Base-by-base conservation (phyloP, 2,329 filamentous ascomycete genomes). In the Pseudocercospora vitis region DNA sequence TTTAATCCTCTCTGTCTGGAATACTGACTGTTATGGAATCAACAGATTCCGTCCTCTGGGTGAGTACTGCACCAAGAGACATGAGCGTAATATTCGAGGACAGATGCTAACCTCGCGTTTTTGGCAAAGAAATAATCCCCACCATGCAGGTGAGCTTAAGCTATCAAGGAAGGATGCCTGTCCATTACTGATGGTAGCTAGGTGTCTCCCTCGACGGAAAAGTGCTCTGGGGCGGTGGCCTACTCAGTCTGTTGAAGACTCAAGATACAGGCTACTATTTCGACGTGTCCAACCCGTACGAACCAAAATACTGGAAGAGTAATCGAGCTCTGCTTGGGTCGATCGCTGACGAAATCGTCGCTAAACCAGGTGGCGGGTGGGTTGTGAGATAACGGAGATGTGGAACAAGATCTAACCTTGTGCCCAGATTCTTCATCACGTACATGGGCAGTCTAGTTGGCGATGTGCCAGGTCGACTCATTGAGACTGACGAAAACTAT, bases 241-340 rank as follows among this genome's bases (percentile, higher is more conserved):
- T 61, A 7, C 50, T 62, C 12, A 56, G 55, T 19, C 50, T 62
- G 5, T 44, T 59, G 24, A 55, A 29, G 29, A 50, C n/a, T 21
- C 45, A 83, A 70, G 81, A 85, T 62, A 84, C 81, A 1, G 81
- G 78, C 0, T 85, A 76, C 67, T 85, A 84, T 73, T 85, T 84
- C 58, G 81, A 86, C 57, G 76, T 77, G 12, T 75, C 73, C 23
- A 73, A 84, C 63, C 81, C 81, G 0, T 85, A 85, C 65, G 73
- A 76, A 11, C 82, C 82, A 21, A 76, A 33, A 24, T 52, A 33
- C 28, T 35, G 74, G 60, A 82, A 84, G 71, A 82, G 78, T 67
- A 83, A 84, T 70, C 75, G 81, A 7, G 81, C 72, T n/a, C 52
- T 84, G 7, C 74, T 85, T 28, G 74, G 76, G 4, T 84, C 82